Evolutionary conservation across 805 yeast genomes (phyloP), one percentile per base, ranked within the genome.

Genomic region (Starmerella sirachaensis): DNA sequence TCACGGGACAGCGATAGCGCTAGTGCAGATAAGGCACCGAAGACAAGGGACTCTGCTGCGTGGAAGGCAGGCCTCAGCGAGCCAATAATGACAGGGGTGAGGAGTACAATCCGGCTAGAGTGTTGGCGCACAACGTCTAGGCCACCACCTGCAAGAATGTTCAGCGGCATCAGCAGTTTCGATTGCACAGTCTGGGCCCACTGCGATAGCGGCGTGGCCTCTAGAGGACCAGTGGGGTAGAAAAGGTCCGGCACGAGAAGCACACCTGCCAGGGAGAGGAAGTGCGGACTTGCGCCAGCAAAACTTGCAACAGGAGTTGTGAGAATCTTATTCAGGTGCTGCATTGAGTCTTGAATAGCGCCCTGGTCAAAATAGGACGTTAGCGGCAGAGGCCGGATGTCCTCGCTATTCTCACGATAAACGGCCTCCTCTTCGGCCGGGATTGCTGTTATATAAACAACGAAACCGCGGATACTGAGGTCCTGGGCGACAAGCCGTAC

Each of bases 381-480:
- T 38, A 83, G 56, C 27, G 72, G 67, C 38, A 84, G 61, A 29
- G 80, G 74, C 46, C 79, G 71, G 38, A 82, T 69, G 54, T 83
- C 93, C 18, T 71, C 69, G 12, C 78, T 72, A 31, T 76, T 68
- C 41, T 79, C 81, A 9, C 59, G 52, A 27, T 60, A 60, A 1
- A 68, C 55, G 1, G 62, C 57, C 43, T 77, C 83, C 45, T 64
- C 66, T 20, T 75, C 82, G 42, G 68, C 72, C 6, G 63, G 55
- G n/a, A 70, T 55, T n/a, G 76, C 71, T 0, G 93, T 76, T 45
- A 83, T 65, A 54, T 78, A 83, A 3, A 84, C 85, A 22, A 84
- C 77, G 53, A 79, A 82, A 1, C 94, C 93, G 37, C 93, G 63
- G 31, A 69, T 68, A 46, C 81, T 85, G 45, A 83, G 66, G 54